phyloP scores from a whole-genome alignment of 768 basidiomycete genomes.

The Leccinum subgranulosum region DNA sequence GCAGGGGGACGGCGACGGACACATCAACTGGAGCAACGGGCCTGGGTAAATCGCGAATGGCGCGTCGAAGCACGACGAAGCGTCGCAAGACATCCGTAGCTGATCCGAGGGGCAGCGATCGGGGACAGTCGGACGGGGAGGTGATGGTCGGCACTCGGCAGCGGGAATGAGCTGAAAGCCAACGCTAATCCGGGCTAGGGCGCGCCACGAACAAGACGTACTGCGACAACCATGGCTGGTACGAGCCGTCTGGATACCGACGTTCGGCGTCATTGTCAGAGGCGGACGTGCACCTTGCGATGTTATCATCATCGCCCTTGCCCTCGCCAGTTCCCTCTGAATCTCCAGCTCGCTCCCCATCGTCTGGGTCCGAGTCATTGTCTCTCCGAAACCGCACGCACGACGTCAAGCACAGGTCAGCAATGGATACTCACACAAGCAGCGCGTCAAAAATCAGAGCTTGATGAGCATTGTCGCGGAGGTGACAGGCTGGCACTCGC shows the following conservation, averaged over 20 bases:
- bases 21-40: no score
- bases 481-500: no score
- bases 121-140: no score
- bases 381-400: conserved; percentile 2
- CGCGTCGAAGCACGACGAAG: conserved; percentile 2
- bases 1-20: background rate
- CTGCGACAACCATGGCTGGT: background rate
- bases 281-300: background rate
- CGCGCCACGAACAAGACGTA: background rate
- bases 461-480: no score
- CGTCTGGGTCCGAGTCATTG: background rate
- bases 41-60: background rate
- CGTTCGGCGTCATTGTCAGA: conserved; percentile 15
- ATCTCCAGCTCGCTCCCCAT: background rate
- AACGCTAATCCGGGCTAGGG: no score
- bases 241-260: background rate
- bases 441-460: no score
- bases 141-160: conserved; percentile 18
- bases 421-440: no score
- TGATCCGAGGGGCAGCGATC: no score
- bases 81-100: conserved; percentile 13
- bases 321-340: background rate
- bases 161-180: background rate
- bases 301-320: no score
- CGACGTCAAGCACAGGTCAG: no score